Percentiles rank a stretch among this genome's conserved stretches.
Conservation (phyloP, 2,329 filamentous ascomycete species). For the Cryphonectria parasitica region DNA sequence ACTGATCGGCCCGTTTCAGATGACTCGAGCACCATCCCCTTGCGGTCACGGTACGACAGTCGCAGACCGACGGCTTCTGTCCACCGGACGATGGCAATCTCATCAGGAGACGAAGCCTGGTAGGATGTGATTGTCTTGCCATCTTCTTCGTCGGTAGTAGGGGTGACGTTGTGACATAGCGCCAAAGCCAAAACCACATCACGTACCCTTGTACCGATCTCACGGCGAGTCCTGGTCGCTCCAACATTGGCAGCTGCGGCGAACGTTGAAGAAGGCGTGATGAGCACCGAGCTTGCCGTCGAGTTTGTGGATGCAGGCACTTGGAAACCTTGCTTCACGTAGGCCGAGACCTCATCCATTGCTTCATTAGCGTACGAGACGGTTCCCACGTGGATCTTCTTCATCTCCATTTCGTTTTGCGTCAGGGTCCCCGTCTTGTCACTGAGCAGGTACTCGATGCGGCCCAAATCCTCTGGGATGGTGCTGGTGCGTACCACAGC, state of each 20-base stretch:
- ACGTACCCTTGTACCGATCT: conserved; percentile 90
- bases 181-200: conserved; percentile 92
- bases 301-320: conserved; percentile 50
- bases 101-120: conserved; percentile 95
- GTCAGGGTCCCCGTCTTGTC: conserved; percentile 99
- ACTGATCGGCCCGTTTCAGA: conserved; percentile 73
- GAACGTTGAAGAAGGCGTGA: conserved; percentile 76
- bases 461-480: conserved; percentile 92
- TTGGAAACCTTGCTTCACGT: conserved; percentile 83
- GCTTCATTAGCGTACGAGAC: conserved; percentile 98
- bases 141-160: conserved; percentile 81
- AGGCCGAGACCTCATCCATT: conserved; percentile 93
- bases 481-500: conserved; percentile 96
- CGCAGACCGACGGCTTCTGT: conserved; percentile 90
- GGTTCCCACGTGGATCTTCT: conserved; percentile 97
- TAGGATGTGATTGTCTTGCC: conserved; percentile 81
- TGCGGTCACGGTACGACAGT: conserved; percentile 82
- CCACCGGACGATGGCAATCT: conserved; percentile 97
- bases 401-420: conserved; percentile 98
- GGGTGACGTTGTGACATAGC: conserved; percentile 96
- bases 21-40: conserved; percentile 80
- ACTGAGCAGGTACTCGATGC: conserved; percentile 93
- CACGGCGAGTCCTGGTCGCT: conserved; percentile 82
- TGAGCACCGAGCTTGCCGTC: conserved; percentile 55
- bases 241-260: conserved; percentile 62